Evolutionary conservation across 2,329 filamentous ascomycete species (phyloP).

Genomic region (Microcyclosporella mali): DNA sequence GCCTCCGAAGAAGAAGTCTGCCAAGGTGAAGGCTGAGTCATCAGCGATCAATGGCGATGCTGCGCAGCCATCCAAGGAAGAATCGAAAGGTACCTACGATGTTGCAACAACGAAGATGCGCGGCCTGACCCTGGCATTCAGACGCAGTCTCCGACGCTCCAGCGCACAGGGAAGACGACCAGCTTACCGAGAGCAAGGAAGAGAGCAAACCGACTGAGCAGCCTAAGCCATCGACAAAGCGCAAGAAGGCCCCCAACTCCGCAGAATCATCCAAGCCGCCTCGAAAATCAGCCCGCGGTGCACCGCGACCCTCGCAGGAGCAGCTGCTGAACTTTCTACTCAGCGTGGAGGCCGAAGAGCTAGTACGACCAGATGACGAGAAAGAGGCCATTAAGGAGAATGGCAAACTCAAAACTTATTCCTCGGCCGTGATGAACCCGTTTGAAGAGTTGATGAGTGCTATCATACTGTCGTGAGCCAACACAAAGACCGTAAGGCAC

Average conservation of each 20-base stretch:
- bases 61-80: slow-evolving; percentile 4
- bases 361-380: slow-evolving; percentile 33
- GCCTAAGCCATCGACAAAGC: slow-evolving; percentile 17
- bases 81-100: background rate
- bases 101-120: too few relatives aligned
- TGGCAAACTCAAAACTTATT: slow-evolving; percentile 30
- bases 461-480: slow-evolving; percentile 40
- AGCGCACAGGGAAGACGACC: too few relatives aligned
- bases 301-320: slow-evolving; percentile 16
- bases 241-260: slow-evolving; percentile 16
- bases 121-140: too few relatives aligned
- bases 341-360: slow-evolving; percentile 24
- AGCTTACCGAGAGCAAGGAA: too few relatives aligned
- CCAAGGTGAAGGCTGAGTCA: background rate
- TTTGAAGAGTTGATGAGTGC: slow-evolving; percentile 44
- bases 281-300: slow-evolving; percentile 26
- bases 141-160: too few relatives aligned
- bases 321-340: slow-evolving; percentile 33
- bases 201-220: background rate
- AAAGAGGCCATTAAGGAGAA: slow-evolving; percentile 23
- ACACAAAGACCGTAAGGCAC: too few relatives aligned
- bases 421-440: slow-evolving; percentile 30
- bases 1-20: slow-evolving; percentile 6
- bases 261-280: slow-evolving; percentile 23
- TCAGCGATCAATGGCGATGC: slow-evolving; percentile 1